Evolutionary conservation across 2,329 filamentous ascomycete species (phyloP).

Genomic region (Ramularia endophylla): DNA sequence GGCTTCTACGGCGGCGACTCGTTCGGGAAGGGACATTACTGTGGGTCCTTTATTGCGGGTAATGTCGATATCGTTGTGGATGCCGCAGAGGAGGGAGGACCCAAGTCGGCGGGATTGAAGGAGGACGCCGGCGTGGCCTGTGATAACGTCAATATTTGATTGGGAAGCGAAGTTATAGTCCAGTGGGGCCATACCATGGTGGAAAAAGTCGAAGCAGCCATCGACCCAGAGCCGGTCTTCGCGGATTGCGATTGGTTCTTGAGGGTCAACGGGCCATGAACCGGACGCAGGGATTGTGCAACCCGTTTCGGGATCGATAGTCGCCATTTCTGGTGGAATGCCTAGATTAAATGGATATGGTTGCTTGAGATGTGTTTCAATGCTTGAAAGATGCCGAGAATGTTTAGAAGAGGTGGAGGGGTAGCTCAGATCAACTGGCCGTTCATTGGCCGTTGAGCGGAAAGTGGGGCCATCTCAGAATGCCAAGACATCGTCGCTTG

Average conservation of each 20-base stretch:
- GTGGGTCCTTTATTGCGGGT: constrained; percentile 96
- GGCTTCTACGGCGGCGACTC: constrained; percentile 86
- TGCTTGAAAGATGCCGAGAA: too few species aligned
- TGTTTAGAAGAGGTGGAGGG: too few species aligned
- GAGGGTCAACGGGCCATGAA: constrained; percentile 60
- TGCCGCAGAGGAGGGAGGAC: constrained; percentile 79
- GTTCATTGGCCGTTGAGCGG: too few species aligned
- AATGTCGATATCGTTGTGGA: constrained; percentile 94
- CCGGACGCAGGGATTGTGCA: constrained; percentile 47
- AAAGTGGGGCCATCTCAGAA: too few species aligned
- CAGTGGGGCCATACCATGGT: constrained; percentile 74
- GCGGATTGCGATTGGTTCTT: constrained; percentile 51
- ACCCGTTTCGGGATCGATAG: constrained; percentile 28
- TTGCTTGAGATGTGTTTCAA: too few species aligned
- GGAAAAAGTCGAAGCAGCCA: constrained; percentile 98
- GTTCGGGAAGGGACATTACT: constrained; percentile 90
- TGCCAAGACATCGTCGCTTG: too few species aligned
- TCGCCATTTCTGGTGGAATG: constrained; percentile 19
- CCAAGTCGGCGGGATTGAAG: constrained; percentile 91
- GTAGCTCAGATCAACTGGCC: too few species aligned
- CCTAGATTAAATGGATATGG: too few species aligned
- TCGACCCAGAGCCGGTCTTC: constrained; percentile 92
- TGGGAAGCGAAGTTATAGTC: constrained; percentile 3
- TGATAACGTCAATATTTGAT: constrained; percentile 14
- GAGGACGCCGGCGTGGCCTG: constrained; percentile 86